These are phyloP conservation scores for Jamesozyma gamospora DNA, from an alignment of 805 yeast species.

Conservation along the genomic window DNA sequence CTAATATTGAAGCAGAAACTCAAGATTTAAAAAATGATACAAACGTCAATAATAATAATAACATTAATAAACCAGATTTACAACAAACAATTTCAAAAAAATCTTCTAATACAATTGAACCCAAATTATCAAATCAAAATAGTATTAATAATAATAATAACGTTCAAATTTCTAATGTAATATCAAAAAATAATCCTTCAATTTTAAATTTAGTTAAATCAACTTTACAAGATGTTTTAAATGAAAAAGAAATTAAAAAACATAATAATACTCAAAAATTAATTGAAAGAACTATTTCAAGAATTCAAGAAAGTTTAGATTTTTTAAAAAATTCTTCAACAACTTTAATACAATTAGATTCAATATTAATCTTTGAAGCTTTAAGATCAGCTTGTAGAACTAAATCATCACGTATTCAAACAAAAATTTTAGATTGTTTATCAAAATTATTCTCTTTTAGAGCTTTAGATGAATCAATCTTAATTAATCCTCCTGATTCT, in stretches of 20 bases:
- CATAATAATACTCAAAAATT: conserved; percentile 29
- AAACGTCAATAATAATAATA: background rate
- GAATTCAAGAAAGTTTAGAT: conserved; percentile 21
- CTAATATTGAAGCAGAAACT: conserved; percentile 10
- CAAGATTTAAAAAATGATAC: background rate
- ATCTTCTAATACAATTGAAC: background rate
- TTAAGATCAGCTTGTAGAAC: conserved; percentile 67
- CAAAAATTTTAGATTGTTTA: conserved; percentile 71
- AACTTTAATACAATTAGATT: conserved; percentile 30
- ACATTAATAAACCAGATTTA: too few species aligned
- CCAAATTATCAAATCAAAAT: background rate
- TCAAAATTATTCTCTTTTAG: conserved; percentile 78
- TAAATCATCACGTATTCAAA: conserved; percentile 51
- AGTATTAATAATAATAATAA: background rate
- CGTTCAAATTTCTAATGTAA: conserved; percentile 2
- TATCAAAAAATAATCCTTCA: conserved; percentile 21
- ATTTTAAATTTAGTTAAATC: conserved; percentile 38
- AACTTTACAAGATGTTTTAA: conserved; percentile 48
- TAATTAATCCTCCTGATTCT: conserved; percentile 38
- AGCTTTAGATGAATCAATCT: conserved; percentile 55
- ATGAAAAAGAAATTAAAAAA: conserved; percentile 51
- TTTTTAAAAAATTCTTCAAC: conserved; percentile 16
- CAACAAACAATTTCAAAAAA: too few species aligned
- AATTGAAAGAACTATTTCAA: conserved; percentile 26
- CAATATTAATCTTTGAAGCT: conserved; percentile 62